Conservation (phyloP, 2,329 filamentous ascomycete species). For the Penicillium polonicum region DNA sequence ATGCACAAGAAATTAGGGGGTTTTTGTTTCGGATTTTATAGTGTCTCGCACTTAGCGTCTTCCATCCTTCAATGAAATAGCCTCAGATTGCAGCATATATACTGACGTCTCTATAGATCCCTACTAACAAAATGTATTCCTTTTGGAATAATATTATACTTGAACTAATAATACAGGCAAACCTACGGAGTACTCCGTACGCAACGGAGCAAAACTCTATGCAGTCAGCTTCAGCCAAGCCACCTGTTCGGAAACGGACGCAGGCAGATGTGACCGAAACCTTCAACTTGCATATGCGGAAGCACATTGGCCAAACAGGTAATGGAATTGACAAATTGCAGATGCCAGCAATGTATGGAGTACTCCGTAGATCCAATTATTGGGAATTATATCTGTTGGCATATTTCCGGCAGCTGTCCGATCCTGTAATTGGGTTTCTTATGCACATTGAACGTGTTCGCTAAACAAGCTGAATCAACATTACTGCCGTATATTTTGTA, state of each 20-base stretch:
- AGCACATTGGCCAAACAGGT: background rate
- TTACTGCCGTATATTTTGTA: background rate
- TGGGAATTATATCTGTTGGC: background rate
- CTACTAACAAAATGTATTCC: background rate
- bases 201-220: background rate
- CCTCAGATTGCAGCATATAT: background rate
- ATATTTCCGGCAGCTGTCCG: background rate
- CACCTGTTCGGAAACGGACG: background rate
- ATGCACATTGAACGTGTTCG: background rate
- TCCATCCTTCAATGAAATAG: background rate
- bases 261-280: background rate
- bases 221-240: background rate
- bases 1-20: too few relatives aligned
- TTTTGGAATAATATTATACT: background rate
- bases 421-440: background rate
- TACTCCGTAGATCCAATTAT: background rate
- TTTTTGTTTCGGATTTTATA: too few relatives aligned
- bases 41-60: background rate
- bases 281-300: background rate
- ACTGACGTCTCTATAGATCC: background rate
- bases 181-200: background rate
- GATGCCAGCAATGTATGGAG: background rate
- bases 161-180: background rate
- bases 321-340: background rate
- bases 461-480: background rate